Conservation (phyloP, 164 flowering plant genomes). For the Dillenia suffruticosa region DNA sequence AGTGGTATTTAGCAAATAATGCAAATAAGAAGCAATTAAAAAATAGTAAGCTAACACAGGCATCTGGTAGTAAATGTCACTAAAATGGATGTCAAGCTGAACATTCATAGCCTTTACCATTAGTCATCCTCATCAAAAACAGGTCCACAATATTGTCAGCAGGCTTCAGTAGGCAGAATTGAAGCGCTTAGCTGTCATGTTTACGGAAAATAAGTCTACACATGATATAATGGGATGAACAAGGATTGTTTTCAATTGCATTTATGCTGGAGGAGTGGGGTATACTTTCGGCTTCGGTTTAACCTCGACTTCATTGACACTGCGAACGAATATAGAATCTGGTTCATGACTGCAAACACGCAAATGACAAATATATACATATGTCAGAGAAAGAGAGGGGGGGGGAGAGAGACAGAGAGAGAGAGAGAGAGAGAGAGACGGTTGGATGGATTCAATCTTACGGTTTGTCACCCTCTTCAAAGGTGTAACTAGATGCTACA, state of each 20-base stretch:
- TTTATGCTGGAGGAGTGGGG: conserved; percentile 45
- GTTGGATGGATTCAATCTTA: conserved; percentile 22
- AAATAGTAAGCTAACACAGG: too few species aligned
- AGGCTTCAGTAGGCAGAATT: too few species aligned
- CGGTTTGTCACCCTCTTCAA: conserved; percentile 87
- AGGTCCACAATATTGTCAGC: too few species aligned
- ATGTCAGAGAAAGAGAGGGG: not conserved
- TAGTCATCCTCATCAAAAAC: too few species aligned
- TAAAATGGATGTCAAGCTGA: too few species aligned
- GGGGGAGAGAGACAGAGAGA: not conserved
- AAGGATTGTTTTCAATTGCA: not conserved
- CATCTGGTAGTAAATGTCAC: too few species aligned
- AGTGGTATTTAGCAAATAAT: too few species aligned
- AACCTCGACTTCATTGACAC: conserved; percentile 87
- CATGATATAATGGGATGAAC: too few species aligned
- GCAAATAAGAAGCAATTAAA: too few species aligned
- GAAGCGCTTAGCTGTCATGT: too few species aligned
- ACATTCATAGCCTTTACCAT: too few species aligned
- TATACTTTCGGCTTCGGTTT: conserved; percentile 90
- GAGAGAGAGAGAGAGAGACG: conserved; percentile 6
- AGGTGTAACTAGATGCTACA: conserved; percentile 93
- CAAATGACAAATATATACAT: not conserved
- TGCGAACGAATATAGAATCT: conserved; percentile 85
- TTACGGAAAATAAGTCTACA: too few species aligned
- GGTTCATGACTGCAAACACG: conserved; percentile 80